Conservation (phyloP, 2,329 filamentous ascomycete genomes). For the Fusarium siculi region DNA sequence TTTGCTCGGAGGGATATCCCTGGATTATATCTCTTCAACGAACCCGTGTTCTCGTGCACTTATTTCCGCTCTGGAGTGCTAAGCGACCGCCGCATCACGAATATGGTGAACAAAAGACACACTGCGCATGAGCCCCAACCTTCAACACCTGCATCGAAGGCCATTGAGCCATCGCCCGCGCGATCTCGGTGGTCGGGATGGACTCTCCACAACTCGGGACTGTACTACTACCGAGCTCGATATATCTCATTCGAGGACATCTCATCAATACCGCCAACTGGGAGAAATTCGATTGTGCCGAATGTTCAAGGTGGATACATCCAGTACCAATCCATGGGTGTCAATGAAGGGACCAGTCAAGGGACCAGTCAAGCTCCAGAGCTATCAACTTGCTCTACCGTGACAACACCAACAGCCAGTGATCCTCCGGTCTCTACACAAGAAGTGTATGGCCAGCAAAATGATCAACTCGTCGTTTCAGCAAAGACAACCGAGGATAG, state of each 20-base stretch:
- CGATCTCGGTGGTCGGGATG: slow-evolving; percentile 33
- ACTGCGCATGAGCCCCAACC: slow-evolving; percentile 1
- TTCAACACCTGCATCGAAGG: slow-evolving; percentile 6
- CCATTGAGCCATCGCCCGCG: neutral
- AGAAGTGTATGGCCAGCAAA: neutral
- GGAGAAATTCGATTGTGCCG: slow-evolving; percentile 35
- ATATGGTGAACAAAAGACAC: slow-evolving; percentile 5
- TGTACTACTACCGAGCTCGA: slow-evolving; percentile 39
- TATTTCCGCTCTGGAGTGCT: neutral
- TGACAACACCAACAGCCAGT: slow-evolving; percentile 11
- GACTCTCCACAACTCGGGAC: slow-evolving; percentile 18
- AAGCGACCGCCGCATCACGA: slow-evolving; percentile 1
- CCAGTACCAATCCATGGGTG: slow-evolving; percentile 38
- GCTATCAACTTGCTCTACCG: slow-evolving; percentile 20
- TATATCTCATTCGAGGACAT: slow-evolving; percentile 34
- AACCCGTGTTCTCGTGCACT: neutral
- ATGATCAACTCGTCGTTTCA: slow-evolving; percentile 13
- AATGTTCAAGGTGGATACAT: slow-evolving; percentile 33
- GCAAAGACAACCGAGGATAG: neutral
- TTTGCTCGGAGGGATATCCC: slow-evolving; percentile 2
- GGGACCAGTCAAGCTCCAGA: neutral
- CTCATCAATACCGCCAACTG: slow-evolving; percentile 17
- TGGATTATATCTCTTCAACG: slow-evolving; percentile 25
- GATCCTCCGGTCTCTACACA: neutral
- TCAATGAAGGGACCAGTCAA: slow-evolving; percentile 7